Conservation (phyloP, 2,329 filamentous ascomycete genomes). For the Penicillium rolfsii region DNA sequence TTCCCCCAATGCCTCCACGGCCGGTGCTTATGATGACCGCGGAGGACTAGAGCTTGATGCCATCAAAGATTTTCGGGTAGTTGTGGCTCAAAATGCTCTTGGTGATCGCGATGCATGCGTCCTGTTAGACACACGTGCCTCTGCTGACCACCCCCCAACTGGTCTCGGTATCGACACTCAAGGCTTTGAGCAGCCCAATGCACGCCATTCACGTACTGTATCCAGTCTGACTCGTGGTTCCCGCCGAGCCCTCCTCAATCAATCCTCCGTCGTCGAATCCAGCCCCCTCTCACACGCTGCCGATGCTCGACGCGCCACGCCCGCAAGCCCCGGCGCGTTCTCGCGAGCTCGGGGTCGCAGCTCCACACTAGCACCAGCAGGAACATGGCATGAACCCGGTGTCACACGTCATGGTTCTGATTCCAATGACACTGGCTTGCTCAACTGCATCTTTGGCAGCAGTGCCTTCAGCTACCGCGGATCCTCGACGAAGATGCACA, state of each 20-base stretch:
- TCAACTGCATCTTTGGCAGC: slow-evolving; percentile 66
- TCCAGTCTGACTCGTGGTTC: slow-evolving; percentile 43
- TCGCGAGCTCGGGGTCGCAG: slow-evolving; percentile 49
- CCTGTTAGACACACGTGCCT: slow-evolving; percentile 48
- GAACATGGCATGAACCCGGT: slow-evolving; percentile 39
- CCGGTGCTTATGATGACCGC: slow-evolving; percentile 52
- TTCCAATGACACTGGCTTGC: slow-evolving; percentile 54
- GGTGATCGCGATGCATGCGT: slow-evolving; percentile 53
- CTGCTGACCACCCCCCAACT: slow-evolving; percentile 33
- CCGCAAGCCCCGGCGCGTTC: slow-evolving; percentile 43
- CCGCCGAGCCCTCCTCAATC: slow-evolving; percentile 39
- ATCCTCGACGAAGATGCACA: slow-evolving; percentile 64
- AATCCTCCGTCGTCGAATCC: slow-evolving; percentile 41
- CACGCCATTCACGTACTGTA: slow-evolving; percentile 42
- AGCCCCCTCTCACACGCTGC: slow-evolving; percentile 39
- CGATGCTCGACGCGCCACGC: slow-evolving; percentile 38
- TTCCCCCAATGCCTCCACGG: slow-evolving; percentile 48
- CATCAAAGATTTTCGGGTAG: slow-evolving; percentile 50
- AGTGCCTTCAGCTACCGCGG: slow-evolving; percentile 60
- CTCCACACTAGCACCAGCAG: slow-evolving; percentile 48
- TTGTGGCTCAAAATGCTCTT: slow-evolving; percentile 53
- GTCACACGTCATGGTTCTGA: slow-evolving; percentile 48
- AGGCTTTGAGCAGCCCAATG: slow-evolving; percentile 34
- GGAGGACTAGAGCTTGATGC: slow-evolving; percentile 51
- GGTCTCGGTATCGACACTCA: slow-evolving; percentile 43